Base-by-base conservation (phyloP, 1,284 basidiomycete species). In the Trametes hirsuta region DNA sequence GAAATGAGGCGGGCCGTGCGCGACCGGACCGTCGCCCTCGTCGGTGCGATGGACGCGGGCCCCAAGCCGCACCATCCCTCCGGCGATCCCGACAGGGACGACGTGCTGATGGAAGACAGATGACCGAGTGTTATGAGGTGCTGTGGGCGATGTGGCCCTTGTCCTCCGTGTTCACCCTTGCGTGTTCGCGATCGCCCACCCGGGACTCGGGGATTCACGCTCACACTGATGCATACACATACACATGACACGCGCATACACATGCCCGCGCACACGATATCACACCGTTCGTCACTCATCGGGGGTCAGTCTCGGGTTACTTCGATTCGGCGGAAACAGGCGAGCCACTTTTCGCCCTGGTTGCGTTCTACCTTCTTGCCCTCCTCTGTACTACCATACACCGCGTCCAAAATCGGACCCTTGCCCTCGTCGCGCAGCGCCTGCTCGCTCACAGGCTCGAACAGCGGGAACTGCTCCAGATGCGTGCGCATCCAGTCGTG, bases 361-460 rank as follows among this genome's bases (percentile, higher is more conserved):
- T 98, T 98, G 69, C 97, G 80, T 74, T 95, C 92, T 1, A 98
- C 97, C 76, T 99, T 99, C 76, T 91, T 94, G 2, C 96, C 97
- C 76, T 98, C 96, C 75, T 99, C 97, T 4, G 97, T 99, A 61
- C 89, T 88, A 34, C 79, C 86, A 75, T 85, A 88, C 21, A 97
- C 90, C 1, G 92, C 92, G 67, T 93, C 88, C 53, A 97, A 74
- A 45, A 95, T 86, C 0, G 84, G 79, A 30, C 89, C 87, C 68
- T 86, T 85, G 15, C 88, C 88, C 69, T 93, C 85, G 14, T 78
- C 77, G 11, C 86, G 82, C n/a, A 97, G 79, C 36, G 85, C 83
- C 47, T 88, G 85, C 69, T 94, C 91, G 37, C 85, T 85, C 50
- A 97, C 83, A 34, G 83, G 79, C 67, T 93, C 85, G 73, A 99